Base-by-base conservation (phyloP, 1,284 basidiomycete species). In the Thelephora terrestris region DNA sequence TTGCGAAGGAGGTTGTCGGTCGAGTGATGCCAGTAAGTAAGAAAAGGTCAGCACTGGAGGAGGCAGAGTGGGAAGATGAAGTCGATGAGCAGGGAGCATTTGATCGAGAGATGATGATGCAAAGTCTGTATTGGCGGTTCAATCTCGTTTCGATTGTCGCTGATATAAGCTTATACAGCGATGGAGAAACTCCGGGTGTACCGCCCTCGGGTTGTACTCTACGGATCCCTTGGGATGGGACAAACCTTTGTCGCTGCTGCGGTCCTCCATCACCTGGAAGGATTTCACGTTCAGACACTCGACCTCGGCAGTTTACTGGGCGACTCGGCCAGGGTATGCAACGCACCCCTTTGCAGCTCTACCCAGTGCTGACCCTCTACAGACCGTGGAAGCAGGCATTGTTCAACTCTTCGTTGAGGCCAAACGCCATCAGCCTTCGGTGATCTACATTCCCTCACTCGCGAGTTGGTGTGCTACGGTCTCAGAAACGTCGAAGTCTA, bases 341-440 rank as follows among this genome's bases (percentile, higher is more conserved):
- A 42, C n/a, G 17, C 20, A 23, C 39, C 10, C 39, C 10, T 42
- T 18, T 25, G 32, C 18, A 42, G 20, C 48, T 25, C 20, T 10
- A 42, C 27, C 43, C 5, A 47, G 49, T 43, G 27, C 49, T n/a
- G 49, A 43, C 4, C 36, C 10, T 36, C 42, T 47, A n/a, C 54
- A 93, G 88, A 92, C 92, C 3, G 71, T 84, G 3, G 96, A 99
- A 67, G 89, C 95, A 1, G 84, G 89, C 2, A 84, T 97, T 49
- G 91, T 98, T 2, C 95, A 98, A 58, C 75, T 97, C n/a, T 98
- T 99, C 58, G 79, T 94, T 17, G 96, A 99, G 64, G 96, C 96
- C 0, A 98, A 97, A 64, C 82, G 96, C 25, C 91, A 97, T 62
- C 94, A 97, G 58, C 96, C 96, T 0, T 94, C 92, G 0, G 84